Percentiles rank a stretch among this genome's conserved stretches.
These are phyloP conservation scores for Ascochyta rabiei DNA, from an alignment of 2,329 filamentous ascomycete species.

Conservation along the genomic window DNA sequence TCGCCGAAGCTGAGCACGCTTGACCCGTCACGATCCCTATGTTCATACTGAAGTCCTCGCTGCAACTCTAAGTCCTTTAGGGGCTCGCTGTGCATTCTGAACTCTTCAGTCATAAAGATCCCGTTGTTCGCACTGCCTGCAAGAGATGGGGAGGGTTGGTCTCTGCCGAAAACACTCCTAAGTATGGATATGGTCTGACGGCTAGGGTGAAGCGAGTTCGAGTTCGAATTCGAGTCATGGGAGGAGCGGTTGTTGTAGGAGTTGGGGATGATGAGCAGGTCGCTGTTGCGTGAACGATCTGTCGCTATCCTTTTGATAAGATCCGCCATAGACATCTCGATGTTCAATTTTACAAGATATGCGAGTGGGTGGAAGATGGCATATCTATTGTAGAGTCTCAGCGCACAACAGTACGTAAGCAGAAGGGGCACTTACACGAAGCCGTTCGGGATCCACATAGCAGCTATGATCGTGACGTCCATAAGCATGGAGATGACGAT, in stretches of 20 bases:
- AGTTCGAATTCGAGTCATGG: background rate
- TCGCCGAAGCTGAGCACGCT: slow-evolving; percentile 4
- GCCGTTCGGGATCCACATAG: slow-evolving; percentile 52
- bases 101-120: slow-evolving; percentile 15
- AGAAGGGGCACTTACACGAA: slow-evolving; percentile 39
- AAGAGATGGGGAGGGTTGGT: background rate
- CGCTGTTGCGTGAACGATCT: slow-evolving; percentile 8
- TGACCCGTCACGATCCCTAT: slow-evolving; percentile 1
- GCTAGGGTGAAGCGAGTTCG: background rate
- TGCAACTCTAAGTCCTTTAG: background rate
- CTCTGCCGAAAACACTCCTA: slow-evolving; percentile 13
- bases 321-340: slow-evolving; percentile 42
- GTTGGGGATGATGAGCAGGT: slow-evolving; percentile 4
- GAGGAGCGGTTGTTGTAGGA: slow-evolving; percentile 4
- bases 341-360: slow-evolving; percentile 56
- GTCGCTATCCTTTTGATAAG: slow-evolving; percentile 46
- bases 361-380: slow-evolving; percentile 56
- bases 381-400: slow-evolving; percentile 38
- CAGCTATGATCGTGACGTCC: slow-evolving; percentile 48
- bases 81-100: slow-evolving; percentile 12
- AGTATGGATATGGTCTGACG: slow-evolving; percentile 15
- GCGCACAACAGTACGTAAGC: background rate
- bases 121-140: background rate
- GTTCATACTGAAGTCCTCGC: background rate
- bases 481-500: slow-evolving; percentile 34